phyloP scores from a whole-genome alignment of 768 basidiomycete species.

The Amanita pallidorosea region DNA sequence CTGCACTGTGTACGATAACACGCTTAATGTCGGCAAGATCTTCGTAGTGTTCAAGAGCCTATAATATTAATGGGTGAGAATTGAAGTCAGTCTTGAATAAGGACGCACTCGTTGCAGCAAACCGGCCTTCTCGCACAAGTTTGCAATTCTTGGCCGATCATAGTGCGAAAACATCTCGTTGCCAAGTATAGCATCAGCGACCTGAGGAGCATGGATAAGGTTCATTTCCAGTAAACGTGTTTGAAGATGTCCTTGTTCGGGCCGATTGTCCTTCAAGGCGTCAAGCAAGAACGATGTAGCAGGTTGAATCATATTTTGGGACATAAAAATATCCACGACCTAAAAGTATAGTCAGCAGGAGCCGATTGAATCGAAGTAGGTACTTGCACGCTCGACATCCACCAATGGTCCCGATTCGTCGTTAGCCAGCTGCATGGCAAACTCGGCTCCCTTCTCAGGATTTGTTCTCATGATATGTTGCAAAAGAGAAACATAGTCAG shows the following conservation, averaged over 20 bases:
- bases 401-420: slow-evolving; percentile 89
- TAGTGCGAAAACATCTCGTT: slow-evolving; percentile 99
- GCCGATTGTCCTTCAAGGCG: slow-evolving; percentile 96
- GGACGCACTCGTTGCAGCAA: slow-evolving; percentile 75
- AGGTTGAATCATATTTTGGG: slow-evolving; percentile 98
- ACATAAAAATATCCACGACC: slow-evolving; percentile 99
- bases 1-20: slow-evolving; percentile 84
- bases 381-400: slow-evolving; percentile 73
- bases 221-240: slow-evolving; percentile 98
- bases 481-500: slow-evolving; percentile 85
- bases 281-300: slow-evolving; percentile 97
- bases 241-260: slow-evolving; percentile 92
- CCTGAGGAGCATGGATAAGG: slow-evolving; percentile 92
- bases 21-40: slow-evolving; percentile 99
- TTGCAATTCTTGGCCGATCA: slow-evolving; percentile 92
- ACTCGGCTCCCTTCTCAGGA: slow-evolving; percentile 97
- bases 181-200: slow-evolving; percentile 96
- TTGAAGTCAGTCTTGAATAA: neutral
- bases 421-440: slow-evolving; percentile 89
- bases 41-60: slow-evolving; percentile 98
- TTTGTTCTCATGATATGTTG: slow-evolving; percentile 96
- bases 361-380: neutral
- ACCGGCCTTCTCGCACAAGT: slow-evolving; percentile 97
- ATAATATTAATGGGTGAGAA: slow-evolving; percentile 9
- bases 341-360: slow-evolving; percentile 14